These are phyloP conservation scores for Neurospora discreta DNA, from an alignment of 495 filamentous ascomycete genomes.

Conservation along the genomic window DNA sequence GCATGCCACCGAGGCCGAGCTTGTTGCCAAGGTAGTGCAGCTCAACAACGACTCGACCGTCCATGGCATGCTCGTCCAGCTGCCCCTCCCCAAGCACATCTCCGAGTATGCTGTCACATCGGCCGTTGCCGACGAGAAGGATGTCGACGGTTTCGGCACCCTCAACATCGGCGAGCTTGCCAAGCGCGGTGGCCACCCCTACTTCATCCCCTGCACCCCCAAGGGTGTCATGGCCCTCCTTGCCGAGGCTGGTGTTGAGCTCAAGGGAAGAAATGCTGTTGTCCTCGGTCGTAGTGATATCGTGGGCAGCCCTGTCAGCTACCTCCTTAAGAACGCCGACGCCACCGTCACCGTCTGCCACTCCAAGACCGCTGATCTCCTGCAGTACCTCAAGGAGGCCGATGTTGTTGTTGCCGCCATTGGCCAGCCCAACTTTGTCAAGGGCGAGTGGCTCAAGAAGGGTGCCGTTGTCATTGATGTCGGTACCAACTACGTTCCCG, in stretches of 20 bases:
- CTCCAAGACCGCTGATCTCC: constrained; percentile 65
- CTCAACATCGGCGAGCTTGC: constrained; percentile 91
- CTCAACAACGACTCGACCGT: constrained; percentile 83
- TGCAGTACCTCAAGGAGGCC: constrained; percentile 64
- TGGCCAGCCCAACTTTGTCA: constrained; percentile 75
- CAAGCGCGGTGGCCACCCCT: constrained; percentile 78
- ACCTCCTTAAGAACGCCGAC: constrained; percentile 86
- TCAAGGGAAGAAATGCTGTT: constrained; percentile 84
- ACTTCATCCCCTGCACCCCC: constrained; percentile 89
- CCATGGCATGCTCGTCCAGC: constrained; percentile 88
- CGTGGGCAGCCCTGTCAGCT: constrained; percentile 92
- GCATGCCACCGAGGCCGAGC: constrained; percentile 69
- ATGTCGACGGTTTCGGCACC: constrained; percentile 94
- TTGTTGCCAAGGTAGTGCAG: constrained; percentile 65
- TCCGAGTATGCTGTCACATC: constrained; percentile 85
- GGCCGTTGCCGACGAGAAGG: constrained; percentile 82
- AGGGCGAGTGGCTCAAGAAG: constrained; percentile 90
- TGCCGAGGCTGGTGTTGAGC: constrained; percentile 68
- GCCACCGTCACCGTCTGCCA: constrained; percentile 96
- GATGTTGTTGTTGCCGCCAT: constrained; percentile 90
- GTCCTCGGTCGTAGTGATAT: constrained; percentile 94
- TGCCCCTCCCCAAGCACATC: constrained; percentile 80
- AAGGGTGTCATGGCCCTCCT: constrained; percentile 94
- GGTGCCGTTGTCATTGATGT: constrained; percentile 95
- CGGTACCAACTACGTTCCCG: constrained; percentile 92